Percentiles rank a stretch among this genome's conserved stretches.
These are phyloP conservation scores for Ceratocystis cacaofunesta DNA, from an alignment of 2,329 filamentous ascomycete genomes.

Conservation along the genomic window DNA sequence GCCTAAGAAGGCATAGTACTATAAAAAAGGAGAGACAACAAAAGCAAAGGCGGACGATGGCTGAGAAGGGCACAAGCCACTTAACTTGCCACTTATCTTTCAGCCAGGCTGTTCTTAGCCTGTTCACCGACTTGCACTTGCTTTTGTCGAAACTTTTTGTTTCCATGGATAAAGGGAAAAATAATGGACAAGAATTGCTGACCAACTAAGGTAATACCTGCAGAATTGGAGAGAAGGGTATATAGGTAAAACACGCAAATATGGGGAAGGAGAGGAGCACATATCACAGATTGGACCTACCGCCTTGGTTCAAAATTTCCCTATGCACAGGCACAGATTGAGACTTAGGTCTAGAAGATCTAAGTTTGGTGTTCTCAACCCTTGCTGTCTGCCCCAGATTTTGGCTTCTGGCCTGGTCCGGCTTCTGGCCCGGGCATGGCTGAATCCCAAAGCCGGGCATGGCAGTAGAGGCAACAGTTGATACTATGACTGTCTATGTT, in stretches of 20 bases:
- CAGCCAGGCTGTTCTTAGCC: background rate
- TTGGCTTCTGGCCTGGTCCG: background rate
- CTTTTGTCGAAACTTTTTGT: background rate
- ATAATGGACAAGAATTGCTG: too few species aligned
- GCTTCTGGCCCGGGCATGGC: background rate
- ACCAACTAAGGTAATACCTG: background rate
- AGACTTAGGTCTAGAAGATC: background rate
- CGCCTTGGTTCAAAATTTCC: background rate
- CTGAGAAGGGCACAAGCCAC: background rate
- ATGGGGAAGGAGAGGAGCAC: background rate
- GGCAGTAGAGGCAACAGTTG: background rate
- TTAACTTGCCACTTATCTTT: background rate
- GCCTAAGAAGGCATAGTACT: background rate
- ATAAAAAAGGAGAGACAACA: background rate
- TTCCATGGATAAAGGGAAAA: background rate
- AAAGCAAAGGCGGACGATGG: background rate
- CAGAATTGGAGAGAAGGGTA: background rate
- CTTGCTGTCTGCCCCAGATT: background rate
- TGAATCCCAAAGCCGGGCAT: background rate
- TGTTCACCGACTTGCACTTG: background rate
- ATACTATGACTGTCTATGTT: background rate
- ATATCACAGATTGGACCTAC: constrained; percentile 4
- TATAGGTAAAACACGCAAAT: background rate
- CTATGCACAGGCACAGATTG: background rate
- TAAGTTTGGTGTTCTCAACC: background rate